Evolutionary conservation across 2,329 filamentous ascomycete species (phyloP).

Genomic region (Colletotrichum sp.): DNA sequence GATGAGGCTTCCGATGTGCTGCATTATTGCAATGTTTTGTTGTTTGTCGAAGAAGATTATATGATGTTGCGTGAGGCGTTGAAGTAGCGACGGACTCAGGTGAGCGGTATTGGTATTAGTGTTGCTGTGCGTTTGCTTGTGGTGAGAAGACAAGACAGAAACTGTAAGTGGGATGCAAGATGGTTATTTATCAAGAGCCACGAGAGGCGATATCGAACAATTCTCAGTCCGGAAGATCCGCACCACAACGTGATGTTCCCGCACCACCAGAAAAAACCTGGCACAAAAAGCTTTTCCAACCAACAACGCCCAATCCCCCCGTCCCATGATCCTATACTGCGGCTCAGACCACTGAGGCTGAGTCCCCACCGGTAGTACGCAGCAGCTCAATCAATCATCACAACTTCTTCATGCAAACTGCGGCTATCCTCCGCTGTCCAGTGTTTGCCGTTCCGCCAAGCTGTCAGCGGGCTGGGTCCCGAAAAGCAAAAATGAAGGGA

Average conservation of each 20-base stretch:
- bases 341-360: background rate
- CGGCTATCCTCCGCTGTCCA: background rate
- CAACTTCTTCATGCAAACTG: background rate
- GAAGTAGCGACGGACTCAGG: background rate
- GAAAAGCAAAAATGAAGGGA: background rate
- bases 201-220: background rate
- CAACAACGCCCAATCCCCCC: background rate
- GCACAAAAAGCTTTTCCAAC: background rate
- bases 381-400: background rate
- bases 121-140: background rate
- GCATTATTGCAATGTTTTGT: background rate
- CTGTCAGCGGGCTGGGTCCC: background rate
- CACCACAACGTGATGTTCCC: background rate
- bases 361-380: background rate
- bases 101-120: background rate
- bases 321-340: background rate
- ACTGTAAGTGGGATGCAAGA: background rate
- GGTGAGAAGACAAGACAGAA: background rate
- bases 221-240: background rate
- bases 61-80: background rate
- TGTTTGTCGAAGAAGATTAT: background rate
- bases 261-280: background rate
- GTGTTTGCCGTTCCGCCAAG: background rate
- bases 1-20: background rate
- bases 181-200: background rate